Evolutionary conservation across 2,329 filamentous ascomycete genomes (phyloP), one percentile per base, ranked within the genome.

Genomic region (Fusarium sp.): DNA sequence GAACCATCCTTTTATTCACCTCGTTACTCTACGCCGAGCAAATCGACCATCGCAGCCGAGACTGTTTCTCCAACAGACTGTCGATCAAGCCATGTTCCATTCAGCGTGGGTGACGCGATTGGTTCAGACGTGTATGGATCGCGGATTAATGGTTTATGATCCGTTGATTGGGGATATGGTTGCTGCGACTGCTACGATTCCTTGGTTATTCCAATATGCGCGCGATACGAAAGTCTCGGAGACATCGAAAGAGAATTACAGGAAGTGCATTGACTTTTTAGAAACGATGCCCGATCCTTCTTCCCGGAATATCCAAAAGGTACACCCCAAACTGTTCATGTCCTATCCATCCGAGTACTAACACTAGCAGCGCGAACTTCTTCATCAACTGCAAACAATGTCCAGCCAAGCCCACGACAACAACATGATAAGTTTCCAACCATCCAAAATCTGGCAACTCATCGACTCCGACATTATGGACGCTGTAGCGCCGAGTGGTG

Each of bases 121-220:
- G 18, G 54, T 72, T 1, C 68, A 74, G 23, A 74, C 71, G 14
- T 73, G 72, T 14, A 47, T 73, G 23, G 72, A 73, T 23, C 45
- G 68, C 13, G 58, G 60, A 2, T 68, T 74, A 8, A 43, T 60
- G 42, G 61, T 71, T 5, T 63, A 59, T 14, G 72, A 74, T 14
- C 72, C 72, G 0, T 43, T 74, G 10, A 69, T 74, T 2, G 66
- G 72, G 5, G 68, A 69, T 8, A 30, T 72, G n/a, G 67, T 74
- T 23, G 72, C 72, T 9, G 64, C 72, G 5, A 69, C 72, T 0
- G 69, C 72, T 2, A 74, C 69, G 2, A 73, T 74, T 4, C 67
- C 72, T 1, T 74, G 72, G 72, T 28, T 74, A 3, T 74, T 74
- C 21, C 72, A 74, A 21, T 74, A 74, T 37, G 72, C 72, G 2